A percentile compares a stretch with the other conserved stretches of the same genome.
Evolutionary conservation across 2,329 filamentous ascomycete genomes (phyloP).

Genomic region (Cadophora luteo-olivacea): DNA sequence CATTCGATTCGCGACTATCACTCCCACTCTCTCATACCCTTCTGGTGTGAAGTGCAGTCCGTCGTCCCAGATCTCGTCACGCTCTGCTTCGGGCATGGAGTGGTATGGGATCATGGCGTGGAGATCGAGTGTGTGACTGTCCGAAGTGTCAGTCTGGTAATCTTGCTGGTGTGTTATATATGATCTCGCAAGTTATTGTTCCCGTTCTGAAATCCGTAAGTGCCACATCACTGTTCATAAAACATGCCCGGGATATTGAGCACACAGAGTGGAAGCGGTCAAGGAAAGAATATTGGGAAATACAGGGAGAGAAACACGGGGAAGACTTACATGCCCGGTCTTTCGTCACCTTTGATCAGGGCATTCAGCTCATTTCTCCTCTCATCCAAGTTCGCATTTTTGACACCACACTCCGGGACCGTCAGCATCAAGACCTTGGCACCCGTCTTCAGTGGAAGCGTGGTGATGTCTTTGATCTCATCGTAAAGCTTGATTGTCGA

Average conservation of each 20-base stretch:
- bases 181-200: neutral
- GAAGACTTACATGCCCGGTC: conserved; percentile 29
- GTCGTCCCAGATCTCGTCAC: conserved; percentile 64
- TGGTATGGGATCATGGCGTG: conserved; percentile 60
- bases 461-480: conserved; percentile 55
- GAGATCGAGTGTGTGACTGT: conserved; percentile 57
- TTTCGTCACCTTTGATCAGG: conserved; percentile 48
- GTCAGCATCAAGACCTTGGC: conserved; percentile 67
- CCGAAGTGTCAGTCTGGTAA: too few relatives aligned
- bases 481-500: conserved; percentile 52
- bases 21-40: conserved; percentile 69
- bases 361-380: conserved; percentile 57
- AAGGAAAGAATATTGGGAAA: neutral
- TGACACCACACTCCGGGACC: conserved; percentile 57
- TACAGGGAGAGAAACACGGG: neutral
- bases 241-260: too few relatives aligned
- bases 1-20: conserved; percentile 59
- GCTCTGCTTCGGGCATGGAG: conserved; percentile 53
- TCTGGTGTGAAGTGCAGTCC: conserved; percentile 62
- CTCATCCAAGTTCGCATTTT: conserved; percentile 42
- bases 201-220: too few relatives aligned
- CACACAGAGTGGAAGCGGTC: too few relatives aligned
- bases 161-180: neutral
- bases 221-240: too few relatives aligned
- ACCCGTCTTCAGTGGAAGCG: conserved; percentile 54